Conservation (phyloP, 352 stramenopile genomes). For the Globisporangium polare region DNA sequence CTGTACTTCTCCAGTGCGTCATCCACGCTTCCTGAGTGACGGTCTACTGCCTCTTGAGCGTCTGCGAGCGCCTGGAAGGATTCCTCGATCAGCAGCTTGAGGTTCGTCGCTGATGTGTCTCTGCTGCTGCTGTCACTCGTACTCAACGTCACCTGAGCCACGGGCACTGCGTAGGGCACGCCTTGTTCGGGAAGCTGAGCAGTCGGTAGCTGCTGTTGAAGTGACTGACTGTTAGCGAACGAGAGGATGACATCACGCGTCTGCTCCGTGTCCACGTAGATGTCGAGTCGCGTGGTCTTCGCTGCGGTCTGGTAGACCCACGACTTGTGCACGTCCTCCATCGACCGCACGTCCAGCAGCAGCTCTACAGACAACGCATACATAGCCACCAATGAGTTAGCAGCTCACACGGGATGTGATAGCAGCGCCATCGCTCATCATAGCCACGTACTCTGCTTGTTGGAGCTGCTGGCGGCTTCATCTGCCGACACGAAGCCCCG, state of each 20-base stretch:
- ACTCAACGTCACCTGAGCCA: background rate
- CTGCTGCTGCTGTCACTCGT: background rate
- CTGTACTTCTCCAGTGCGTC: constrained; percentile 29
- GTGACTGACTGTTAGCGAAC: constrained; percentile 6
- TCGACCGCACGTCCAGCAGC: constrained; percentile 32
- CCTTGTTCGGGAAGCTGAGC: background rate
- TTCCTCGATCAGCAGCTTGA: constrained; percentile 28
- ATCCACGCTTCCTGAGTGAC: background rate
- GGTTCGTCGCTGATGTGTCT: background rate
- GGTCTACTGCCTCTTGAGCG: constrained; percentile 20
- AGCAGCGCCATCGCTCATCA: background rate
- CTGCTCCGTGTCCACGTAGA: constrained; percentile 35
- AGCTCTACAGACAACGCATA: constrained; percentile 13
- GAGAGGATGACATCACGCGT: constrained; percentile 23
- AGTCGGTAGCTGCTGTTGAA: background rate
- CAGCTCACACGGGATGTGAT: background rate
- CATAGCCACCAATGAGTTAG: background rate
- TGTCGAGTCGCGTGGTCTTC: constrained; percentile 25
- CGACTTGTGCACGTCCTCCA: constrained; percentile 33
- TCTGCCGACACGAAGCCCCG: constrained; percentile 1
- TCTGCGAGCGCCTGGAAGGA: constrained; percentile 35
- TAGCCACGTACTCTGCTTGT: constrained; percentile 13
- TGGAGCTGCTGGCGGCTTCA: background rate
- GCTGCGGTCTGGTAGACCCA: constrained; percentile 45
- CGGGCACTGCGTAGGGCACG: constrained; percentile 7